Evolutionary conservation across 305 asterid species (phyloP).

Genomic region (Solanum aculeatissimum): DNA sequence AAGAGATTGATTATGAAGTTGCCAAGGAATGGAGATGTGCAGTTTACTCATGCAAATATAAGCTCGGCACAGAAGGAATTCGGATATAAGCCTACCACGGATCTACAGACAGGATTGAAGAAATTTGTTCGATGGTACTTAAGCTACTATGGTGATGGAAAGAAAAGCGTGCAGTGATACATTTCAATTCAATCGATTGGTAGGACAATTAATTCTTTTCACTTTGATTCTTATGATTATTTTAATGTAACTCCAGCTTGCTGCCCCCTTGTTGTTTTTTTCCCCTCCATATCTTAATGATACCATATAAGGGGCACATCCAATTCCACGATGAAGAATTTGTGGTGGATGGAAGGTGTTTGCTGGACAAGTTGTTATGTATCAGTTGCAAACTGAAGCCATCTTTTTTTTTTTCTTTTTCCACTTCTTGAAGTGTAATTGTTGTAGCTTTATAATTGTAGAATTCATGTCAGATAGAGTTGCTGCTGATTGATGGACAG

Average conservation of each 20-base stretch:
- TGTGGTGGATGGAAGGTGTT: slow-evolving; percentile 24
- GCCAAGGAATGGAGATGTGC: slow-evolving; percentile 95
- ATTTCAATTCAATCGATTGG: slow-evolving; percentile 19
- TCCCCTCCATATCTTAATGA: slow-evolving; percentile 14
- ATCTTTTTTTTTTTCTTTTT: not conserved
- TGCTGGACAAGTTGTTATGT: slow-evolving; percentile 20
- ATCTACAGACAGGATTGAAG: slow-evolving; percentile 83
- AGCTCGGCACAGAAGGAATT: slow-evolving; percentile 79
- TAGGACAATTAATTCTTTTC: slow-evolving; percentile 49
- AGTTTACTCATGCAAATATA: slow-evolving; percentile 80
- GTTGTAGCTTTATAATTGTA: slow-evolving; percentile 56
- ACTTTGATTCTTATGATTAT: slow-evolving; percentile 57
- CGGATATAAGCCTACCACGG: slow-evolving; percentile 78
- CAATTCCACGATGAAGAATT: slow-evolving; percentile 39
- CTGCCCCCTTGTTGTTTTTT: slow-evolving; percentile 6
- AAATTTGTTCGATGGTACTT: slow-evolving; percentile 90
- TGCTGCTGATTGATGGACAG: slow-evolving; percentile 22
- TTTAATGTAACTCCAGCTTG: slow-evolving; percentile 24
- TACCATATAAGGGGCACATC: slow-evolving; percentile 29
- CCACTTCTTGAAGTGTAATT: slow-evolving; percentile 32
- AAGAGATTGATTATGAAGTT: slow-evolving; percentile 65
- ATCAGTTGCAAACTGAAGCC: slow-evolving; percentile 12
- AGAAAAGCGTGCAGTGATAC: slow-evolving; percentile 58
- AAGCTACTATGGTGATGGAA: slow-evolving; percentile 52
- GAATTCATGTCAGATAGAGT: slow-evolving; percentile 40